These are phyloP conservation scores for Drechslerella dactyloides DNA, from an alignment of 2,329 filamentous ascomycete species.

Conservation along the genomic window DNA sequence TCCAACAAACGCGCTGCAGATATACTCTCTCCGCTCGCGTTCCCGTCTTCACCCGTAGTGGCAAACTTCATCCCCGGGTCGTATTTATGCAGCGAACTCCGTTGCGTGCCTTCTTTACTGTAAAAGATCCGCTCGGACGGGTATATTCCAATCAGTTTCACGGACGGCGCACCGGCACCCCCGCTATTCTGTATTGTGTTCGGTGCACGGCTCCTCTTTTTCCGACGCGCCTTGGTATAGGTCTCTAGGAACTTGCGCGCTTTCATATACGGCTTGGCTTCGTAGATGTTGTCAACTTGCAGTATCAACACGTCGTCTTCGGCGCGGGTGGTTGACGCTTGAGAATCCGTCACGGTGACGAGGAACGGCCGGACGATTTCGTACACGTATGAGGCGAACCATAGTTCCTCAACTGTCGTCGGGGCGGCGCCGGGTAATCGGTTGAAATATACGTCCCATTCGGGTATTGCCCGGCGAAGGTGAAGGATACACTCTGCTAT, in stretches of 20 bases:
- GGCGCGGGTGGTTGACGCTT: not conserved
- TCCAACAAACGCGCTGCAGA: not conserved
- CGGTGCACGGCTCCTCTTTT: too few species aligned
- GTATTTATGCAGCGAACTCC: conserved; percentile 38
- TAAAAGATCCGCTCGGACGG: conserved; percentile 45
- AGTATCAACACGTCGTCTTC: conserved; percentile 23
- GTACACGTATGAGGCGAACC: conserved; percentile 34
- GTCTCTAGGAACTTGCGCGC: conserved; percentile 37
- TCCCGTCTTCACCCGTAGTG: not conserved
- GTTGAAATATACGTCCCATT: conserved; percentile 22
- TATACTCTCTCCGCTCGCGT: not conserved
- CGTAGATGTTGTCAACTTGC: conserved; percentile 46
- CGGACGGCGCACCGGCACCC: not conserved
- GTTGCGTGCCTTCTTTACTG: conserved; percentile 21
- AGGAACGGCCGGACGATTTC: conserved; percentile 33
- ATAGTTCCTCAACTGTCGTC: conserved; percentile 30
- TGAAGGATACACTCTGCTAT: conserved; percentile 4
- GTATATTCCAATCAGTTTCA: conserved; percentile 39
- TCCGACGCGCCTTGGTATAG: conserved; percentile 12
- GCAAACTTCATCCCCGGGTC: conserved; percentile 24
- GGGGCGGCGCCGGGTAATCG: conserved; percentile 13
- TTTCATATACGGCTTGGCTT: conserved; percentile 46
- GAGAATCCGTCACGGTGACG: not conserved
- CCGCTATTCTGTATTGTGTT: not conserved
- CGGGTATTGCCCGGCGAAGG: not conserved